Conservation (phyloP, 441 rosid species). For the Populus tomentosa region DNA sequence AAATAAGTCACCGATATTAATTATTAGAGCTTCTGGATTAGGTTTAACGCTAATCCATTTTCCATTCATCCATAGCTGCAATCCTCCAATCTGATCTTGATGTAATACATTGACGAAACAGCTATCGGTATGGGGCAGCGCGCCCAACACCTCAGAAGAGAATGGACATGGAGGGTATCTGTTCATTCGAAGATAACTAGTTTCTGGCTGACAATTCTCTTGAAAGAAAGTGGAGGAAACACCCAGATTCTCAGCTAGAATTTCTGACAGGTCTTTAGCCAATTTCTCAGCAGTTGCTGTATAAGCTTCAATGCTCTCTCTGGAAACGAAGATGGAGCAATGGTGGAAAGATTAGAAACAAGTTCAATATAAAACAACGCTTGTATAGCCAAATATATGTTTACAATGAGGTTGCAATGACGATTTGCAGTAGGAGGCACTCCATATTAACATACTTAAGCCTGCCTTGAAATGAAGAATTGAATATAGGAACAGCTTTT, state of each 20-base stretch:
- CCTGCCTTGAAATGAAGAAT: no score
- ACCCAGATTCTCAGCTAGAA: constrained; percentile 31
- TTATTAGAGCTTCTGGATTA: constrained; percentile 40
- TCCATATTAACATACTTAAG: no score
- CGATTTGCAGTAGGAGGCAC: no score
- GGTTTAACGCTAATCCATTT: constrained; percentile 46
- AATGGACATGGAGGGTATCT: constrained; percentile 44
- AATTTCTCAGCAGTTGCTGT: constrained; percentile 22
- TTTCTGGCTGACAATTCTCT: constrained; percentile 31
- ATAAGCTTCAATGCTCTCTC: constrained; percentile 34
- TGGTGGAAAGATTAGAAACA: no score
- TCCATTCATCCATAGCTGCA: constrained; percentile 44
- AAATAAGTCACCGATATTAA: constrained; percentile 55
- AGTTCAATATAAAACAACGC: no score
- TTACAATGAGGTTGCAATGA: no score
- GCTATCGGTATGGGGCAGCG: constrained; percentile 59
- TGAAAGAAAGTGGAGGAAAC: constrained; percentile 12
- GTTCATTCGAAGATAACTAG: constrained; percentile 50
- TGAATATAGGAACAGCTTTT: no score
- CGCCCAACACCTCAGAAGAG: constrained; percentile 29
- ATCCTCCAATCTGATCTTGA: constrained; percentile 54
- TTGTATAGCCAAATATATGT: no score
- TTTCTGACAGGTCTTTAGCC: constrained; percentile 34
- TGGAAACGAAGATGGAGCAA: background rate
- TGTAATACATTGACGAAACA: constrained; percentile 44